These are phyloP conservation scores for Terfezia boudieri DNA, from an alignment of 495 filamentous ascomycete genomes.

Conservation along the genomic window DNA sequence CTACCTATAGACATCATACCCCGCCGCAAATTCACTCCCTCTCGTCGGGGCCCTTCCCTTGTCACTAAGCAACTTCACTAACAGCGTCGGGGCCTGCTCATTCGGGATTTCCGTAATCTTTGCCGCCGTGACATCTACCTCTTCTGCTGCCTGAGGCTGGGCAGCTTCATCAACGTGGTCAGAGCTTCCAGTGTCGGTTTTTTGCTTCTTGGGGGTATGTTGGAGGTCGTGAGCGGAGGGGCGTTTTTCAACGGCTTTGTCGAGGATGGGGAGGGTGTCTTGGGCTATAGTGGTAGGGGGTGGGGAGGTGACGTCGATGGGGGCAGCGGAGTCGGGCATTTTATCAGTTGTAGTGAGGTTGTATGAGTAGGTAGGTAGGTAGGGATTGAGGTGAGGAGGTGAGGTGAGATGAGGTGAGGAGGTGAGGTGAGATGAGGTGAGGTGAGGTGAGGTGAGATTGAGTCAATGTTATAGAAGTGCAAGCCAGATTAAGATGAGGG, in stretches of 20 bases:
- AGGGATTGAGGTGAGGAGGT: no score
- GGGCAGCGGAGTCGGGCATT: no score
- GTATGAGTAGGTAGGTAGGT: not conserved
- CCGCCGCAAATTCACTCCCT: constrained; percentile 72
- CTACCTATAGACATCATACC: constrained; percentile 62
- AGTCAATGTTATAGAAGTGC: no score
- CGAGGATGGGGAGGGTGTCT: not conserved
- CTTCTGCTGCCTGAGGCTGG: not conserved
- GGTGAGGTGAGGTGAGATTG: no score
- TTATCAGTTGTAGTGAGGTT: not conserved
- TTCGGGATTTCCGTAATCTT: constrained; percentile 17
- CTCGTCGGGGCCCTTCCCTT: constrained; percentile 59
- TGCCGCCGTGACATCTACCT: not conserved
- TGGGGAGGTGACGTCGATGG: no score
- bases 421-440: no score
- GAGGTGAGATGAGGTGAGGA: no score
- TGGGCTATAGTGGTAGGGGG: not conserved
- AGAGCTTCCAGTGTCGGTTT: not conserved
- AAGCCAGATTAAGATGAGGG: no score
- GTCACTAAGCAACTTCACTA: constrained; percentile 65
- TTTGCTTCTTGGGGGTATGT: constrained; percentile 5
- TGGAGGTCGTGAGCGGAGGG: constrained; percentile 8
- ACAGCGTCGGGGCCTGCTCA: constrained; percentile 32
- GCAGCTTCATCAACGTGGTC: not conserved
- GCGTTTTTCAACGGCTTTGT: constrained; percentile 7